Conservation (phyloP, 2,329 filamentous ascomycete genomes). For the Scopulariopsis brevicaulis region DNA sequence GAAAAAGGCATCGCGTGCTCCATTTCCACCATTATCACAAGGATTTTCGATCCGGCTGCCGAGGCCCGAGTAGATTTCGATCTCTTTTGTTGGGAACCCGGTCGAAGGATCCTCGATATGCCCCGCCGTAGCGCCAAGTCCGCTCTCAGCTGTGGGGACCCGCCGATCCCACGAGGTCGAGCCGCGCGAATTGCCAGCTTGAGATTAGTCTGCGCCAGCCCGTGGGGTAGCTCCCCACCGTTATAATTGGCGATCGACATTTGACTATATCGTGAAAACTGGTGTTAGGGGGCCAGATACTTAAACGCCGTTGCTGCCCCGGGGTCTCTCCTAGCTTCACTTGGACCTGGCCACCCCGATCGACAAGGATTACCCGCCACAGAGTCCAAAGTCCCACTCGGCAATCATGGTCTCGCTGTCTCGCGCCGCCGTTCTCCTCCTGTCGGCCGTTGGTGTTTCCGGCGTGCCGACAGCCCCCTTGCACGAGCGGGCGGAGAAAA, state of each 20-base stretch:
- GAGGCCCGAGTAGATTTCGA: not conserved
- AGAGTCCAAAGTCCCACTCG: not conserved
- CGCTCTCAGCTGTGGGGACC: too few species aligned
- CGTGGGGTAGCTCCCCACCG: too few species aligned
- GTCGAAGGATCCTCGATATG: not conserved
- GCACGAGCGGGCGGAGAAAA: slow-evolving; percentile 2
- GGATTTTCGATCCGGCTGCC: not conserved
- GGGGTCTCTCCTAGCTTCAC: too few species aligned
- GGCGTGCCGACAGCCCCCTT: not conserved
- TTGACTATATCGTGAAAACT: too few species aligned
- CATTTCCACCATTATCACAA: not conserved
- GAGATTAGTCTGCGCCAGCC: too few species aligned
- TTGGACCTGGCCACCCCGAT: too few species aligned
- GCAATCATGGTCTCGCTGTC: not conserved
- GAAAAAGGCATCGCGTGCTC: not conserved
- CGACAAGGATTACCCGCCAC: not conserved
- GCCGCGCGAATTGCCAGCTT: too few species aligned
- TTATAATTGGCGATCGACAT: too few species aligned
- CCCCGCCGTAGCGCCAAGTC: too few species aligned
- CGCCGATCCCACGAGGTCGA: too few species aligned
- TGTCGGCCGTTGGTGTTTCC: not conserved
- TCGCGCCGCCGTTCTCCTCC: not conserved
- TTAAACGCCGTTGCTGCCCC: not conserved
- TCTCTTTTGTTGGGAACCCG: not conserved
- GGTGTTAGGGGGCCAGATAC: not conserved